These are phyloP conservation scores for Candida tetrigidarum DNA, from an alignment of 1,139 yeast genomes.

Conservation along the genomic window DNA sequence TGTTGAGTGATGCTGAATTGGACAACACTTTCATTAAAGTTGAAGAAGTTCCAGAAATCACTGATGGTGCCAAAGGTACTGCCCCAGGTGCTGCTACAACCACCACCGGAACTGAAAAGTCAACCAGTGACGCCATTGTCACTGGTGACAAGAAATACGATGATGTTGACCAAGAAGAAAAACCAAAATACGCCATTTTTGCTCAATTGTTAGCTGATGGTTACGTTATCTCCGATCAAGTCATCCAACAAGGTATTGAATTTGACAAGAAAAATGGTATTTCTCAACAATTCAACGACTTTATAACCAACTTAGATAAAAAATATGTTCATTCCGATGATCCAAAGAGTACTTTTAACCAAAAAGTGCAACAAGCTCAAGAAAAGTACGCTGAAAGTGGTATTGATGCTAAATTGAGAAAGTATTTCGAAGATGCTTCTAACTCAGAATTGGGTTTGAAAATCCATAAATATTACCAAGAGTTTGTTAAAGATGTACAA, in stretches of 20 bases:
- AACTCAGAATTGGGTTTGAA: conserved; percentile 40
- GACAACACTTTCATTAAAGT: conserved; percentile 61
- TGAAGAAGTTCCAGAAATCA: conserved; percentile 33
- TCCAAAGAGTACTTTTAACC: conserved; percentile 20
- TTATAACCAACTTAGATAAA: conserved; percentile 56
- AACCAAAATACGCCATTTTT: conserved; percentile 75
- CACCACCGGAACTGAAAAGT: too few relatives aligned
- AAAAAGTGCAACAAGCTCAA: conserved; percentile 22
- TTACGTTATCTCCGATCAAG: conserved; percentile 64
- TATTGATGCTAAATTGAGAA: conserved; percentile 19
- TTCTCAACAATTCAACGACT: conserved; percentile 57
- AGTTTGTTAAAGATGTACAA: conserved; percentile 57
- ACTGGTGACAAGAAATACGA: conserved; percentile 23
- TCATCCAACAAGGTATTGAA: conserved; percentile 61
- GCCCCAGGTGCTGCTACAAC: too few relatives aligned
- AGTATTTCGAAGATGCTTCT: conserved; percentile 42
- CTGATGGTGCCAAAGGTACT: conserved; percentile 10
- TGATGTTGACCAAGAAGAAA: conserved; percentile 74
- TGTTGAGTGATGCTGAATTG: conserved; percentile 75
- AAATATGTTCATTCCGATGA: conserved; percentile 50
- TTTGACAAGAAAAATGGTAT: conserved; percentile 70
- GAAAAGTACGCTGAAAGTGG: conserved; percentile 12
- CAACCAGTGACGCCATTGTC: conserved; percentile 30
- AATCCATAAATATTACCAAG: conserved; percentile 41
- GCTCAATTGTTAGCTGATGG: conserved; percentile 80